These are phyloP conservation scores for Cystofilobasidium ferigula DNA, from an alignment of 768 basidiomycete genomes.

Conservation along the genomic window DNA sequence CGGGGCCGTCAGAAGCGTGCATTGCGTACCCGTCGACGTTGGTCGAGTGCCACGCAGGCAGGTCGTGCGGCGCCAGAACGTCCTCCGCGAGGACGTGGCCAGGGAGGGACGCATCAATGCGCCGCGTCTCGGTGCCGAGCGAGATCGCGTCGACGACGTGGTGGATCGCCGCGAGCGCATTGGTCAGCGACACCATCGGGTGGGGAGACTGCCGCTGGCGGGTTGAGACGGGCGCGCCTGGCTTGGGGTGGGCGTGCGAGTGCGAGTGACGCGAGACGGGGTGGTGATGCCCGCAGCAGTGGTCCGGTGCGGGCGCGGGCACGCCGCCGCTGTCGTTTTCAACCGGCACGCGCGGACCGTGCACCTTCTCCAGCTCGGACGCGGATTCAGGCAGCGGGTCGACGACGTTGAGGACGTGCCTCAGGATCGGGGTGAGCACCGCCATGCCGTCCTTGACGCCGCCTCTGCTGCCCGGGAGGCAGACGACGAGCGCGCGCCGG, in stretches of 20 bases:
- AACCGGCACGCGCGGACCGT: slow-evolving; percentile 35
- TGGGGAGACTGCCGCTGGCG: slow-evolving; percentile 70
- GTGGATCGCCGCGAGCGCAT: slow-evolving; percentile 53
- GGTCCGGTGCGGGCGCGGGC: slow-evolving; percentile 44
- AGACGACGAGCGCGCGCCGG: slow-evolving; percentile 56
- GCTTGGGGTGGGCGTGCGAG: background rate
- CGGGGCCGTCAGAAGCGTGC: slow-evolving; percentile 53
- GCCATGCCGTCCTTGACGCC: slow-evolving; percentile 57
- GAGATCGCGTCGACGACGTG: slow-evolving; percentile 41
- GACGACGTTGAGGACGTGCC: slow-evolving; percentile 24
- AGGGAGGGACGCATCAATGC: slow-evolving; percentile 46
- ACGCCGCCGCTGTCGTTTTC: slow-evolving; percentile 23
- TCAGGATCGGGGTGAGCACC: slow-evolving; percentile 38
- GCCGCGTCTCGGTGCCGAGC: slow-evolving; percentile 41
- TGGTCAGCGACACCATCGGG: slow-evolving; percentile 54
- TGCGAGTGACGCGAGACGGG: background rate
- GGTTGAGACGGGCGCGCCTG: slow-evolving; percentile 46
- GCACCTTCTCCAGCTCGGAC: background rate
- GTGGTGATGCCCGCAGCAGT: background rate
- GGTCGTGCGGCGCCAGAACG: slow-evolving; percentile 53
- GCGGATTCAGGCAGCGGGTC: background rate
- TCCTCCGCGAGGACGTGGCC: slow-evolving; percentile 68
- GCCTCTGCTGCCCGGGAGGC: slow-evolving; percentile 74
- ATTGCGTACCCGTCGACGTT: slow-evolving; percentile 85
- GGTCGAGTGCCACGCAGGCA: slow-evolving; percentile 58